phyloP scores from a whole-genome alignment of 441 rosid genomes.

The Mallotus japonicus region DNA sequence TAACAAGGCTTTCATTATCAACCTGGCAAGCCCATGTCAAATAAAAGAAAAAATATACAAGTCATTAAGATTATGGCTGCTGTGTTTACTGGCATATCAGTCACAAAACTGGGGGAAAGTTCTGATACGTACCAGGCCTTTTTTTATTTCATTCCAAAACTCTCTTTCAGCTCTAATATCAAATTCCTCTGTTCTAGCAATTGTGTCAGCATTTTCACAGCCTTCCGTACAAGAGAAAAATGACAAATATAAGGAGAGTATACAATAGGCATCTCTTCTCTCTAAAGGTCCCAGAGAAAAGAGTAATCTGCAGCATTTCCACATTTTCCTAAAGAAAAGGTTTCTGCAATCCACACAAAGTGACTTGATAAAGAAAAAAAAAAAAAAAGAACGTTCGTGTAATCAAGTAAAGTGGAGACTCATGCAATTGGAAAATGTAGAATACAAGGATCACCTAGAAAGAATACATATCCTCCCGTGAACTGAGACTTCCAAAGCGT shows the following conservation, averaged over 20 bases:
- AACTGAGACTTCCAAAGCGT: slow-evolving; percentile 40
- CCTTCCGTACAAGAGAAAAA: slow-evolving; percentile 40
- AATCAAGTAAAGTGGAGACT: slow-evolving; percentile 1
- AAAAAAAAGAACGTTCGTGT: neutral
- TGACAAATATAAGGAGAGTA: slow-evolving; percentile 71
- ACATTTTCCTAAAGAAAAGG: slow-evolving; percentile 56
- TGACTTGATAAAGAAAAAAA: slow-evolving; percentile 15
- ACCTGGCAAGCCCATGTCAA: slow-evolving; percentile 45
- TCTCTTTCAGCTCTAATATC: slow-evolving; percentile 62
- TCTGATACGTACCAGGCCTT: slow-evolving; percentile 70
- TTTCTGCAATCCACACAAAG: slow-evolving; percentile 51
- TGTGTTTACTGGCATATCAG: slow-evolving; percentile 16
- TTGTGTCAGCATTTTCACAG: slow-evolving; percentile 34
- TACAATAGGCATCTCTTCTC: slow-evolving; percentile 84
- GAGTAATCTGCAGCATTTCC: slow-evolving; percentile 78
- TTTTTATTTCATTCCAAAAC: slow-evolving; percentile 87
- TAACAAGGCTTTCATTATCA: slow-evolving; percentile 71
- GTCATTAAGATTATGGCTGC: neutral
- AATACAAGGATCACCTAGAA: slow-evolving; percentile 52
- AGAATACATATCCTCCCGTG: slow-evolving; percentile 38
- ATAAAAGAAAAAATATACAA: slow-evolving; percentile 8
- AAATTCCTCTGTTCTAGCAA: slow-evolving; percentile 42
- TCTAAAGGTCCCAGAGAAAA: slow-evolving; percentile 76
- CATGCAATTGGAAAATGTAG: neutral
- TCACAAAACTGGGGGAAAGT: slow-evolving; percentile 21